Evolutionary conservation across 2,329 filamentous ascomycete genomes (phyloP).

Genomic region (Neodidymelliopsis sp.): DNA sequence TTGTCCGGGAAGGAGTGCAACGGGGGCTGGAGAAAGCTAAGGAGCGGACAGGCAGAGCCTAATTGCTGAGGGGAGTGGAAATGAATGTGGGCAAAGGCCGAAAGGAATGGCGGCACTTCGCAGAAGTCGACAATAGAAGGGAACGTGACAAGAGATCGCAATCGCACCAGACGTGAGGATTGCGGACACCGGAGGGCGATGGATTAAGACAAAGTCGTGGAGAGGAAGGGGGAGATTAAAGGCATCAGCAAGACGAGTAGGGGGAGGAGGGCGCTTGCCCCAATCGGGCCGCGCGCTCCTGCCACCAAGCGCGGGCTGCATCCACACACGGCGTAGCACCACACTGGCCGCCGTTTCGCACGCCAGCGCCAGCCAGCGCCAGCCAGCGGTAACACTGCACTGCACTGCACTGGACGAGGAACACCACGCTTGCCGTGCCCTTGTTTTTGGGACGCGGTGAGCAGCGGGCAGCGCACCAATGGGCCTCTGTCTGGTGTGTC

Average conservation of each 20-base stretch:
- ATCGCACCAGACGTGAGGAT: slow-evolving; percentile 43
- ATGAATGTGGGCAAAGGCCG: slow-evolving; percentile 52
- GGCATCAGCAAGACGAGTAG: slow-evolving; percentile 35
- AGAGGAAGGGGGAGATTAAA: slow-evolving; percentile 45
- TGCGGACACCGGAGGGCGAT: slow-evolving; percentile 41
- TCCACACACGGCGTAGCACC: slow-evolving; percentile 20
- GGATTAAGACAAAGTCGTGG: slow-evolving; percentile 43
- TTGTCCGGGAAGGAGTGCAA: slow-evolving; percentile 39
- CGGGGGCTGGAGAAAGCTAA: slow-evolving; percentile 37
- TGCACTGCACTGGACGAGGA: slow-evolving; percentile 22
- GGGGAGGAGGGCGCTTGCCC: slow-evolving; percentile 35
- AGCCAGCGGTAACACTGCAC: slow-evolving; percentile 26
- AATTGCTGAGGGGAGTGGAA: slow-evolving; percentile 42
- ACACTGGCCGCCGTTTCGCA: slow-evolving; percentile 34
- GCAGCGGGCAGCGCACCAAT: no score
- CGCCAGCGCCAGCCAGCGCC: slow-evolving; percentile 31
- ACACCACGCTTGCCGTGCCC: slow-evolving; percentile 12
- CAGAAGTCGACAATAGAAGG: slow-evolving; percentile 50
- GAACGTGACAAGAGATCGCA: slow-evolving; percentile 48
- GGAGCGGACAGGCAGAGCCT: slow-evolving; percentile 51
- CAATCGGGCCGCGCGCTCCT: slow-evolving; percentile 8
- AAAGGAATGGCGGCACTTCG: slow-evolving; percentile 53
- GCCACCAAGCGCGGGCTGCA: slow-evolving; percentile 22
- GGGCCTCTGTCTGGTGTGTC: no score
- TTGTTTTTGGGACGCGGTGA: slow-evolving; percentile 1